Conservation (phyloP, 2,329 filamentous ascomycete genomes). For the Xenoacremonium recifei region DNA sequence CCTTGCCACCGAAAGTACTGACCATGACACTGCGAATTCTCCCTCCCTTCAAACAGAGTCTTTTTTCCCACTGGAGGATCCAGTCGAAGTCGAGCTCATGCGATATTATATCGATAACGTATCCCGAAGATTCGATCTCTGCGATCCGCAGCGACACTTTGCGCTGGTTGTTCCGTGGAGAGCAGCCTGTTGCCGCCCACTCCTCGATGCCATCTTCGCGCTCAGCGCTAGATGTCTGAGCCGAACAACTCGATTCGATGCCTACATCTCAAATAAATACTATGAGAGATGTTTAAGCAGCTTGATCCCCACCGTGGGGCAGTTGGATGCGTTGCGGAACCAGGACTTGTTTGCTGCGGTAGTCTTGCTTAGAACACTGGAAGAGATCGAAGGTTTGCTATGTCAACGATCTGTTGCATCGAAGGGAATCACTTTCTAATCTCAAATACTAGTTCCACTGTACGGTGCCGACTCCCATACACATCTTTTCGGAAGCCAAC, state of each 20-base stretch:
- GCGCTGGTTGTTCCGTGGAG: conserved; percentile 4
- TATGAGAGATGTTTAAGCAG: conserved; percentile 7
- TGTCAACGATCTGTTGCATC: background rate
- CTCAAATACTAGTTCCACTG: conserved; percentile 1
- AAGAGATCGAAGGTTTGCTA: conserved; percentile 9
- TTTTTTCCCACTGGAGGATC: background rate
- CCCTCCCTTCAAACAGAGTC: background rate
- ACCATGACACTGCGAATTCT: background rate
- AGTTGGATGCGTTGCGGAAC: conserved; percentile 1
- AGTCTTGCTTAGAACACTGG: conserved; percentile 7
- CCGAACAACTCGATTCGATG: conserved; percentile 7
- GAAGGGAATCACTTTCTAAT: too few species aligned
- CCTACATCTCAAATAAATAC: conserved; percentile 5
- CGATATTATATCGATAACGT: conserved; percentile 7
- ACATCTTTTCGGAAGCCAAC: conserved; percentile 6
- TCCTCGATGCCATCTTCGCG: conserved; percentile 6
- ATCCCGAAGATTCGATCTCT: conserved; percentile 7
- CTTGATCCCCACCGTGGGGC: conserved; percentile 2
- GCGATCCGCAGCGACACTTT: conserved; percentile 8
- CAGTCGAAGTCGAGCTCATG: conserved; percentile 3
- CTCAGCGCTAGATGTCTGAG: conserved; percentile 8
- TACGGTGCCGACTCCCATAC: conserved; percentile 8
- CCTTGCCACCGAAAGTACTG: background rate
- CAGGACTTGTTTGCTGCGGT: conserved; percentile 9
- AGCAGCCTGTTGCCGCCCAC: conserved; percentile 3